phyloP scores from a whole-genome alignment of 2,329 filamentous ascomycete species.

The Cryphonectria nitschkei region DNA sequence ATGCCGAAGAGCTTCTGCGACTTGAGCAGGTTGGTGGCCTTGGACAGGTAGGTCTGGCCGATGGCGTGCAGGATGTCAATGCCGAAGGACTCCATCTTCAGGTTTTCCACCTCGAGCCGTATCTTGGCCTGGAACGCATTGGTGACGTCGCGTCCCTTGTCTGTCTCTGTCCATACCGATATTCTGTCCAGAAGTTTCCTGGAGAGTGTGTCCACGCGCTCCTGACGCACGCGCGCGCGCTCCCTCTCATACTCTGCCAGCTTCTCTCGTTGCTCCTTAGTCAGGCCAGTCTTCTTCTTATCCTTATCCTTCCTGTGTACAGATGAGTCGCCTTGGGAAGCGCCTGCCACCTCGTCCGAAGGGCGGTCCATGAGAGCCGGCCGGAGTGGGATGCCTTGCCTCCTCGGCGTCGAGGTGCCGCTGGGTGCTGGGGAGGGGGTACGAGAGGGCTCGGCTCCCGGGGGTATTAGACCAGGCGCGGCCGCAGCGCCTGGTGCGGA shows the following conservation, averaged over 20 bases:
- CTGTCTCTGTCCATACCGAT: conserved; percentile 95
- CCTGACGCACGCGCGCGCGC: conserved; percentile 76
- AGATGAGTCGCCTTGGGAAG: conserved; percentile 68
- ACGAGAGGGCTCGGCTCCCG: conserved; percentile 44
- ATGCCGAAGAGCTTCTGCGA: conserved; percentile 97
- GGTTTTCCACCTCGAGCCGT: conserved; percentile 89
- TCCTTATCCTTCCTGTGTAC: conserved; percentile 65
- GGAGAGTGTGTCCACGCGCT: conserved; percentile 82
- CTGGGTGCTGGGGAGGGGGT: conserved; percentile 47
- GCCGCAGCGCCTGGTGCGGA: conserved; percentile 32
- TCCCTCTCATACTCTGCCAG: conserved; percentile 87
- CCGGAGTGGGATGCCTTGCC: conserved; percentile 69
- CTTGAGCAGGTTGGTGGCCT: conserved; percentile 85
- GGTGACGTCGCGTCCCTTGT: conserved; percentile 85
- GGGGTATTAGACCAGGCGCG: conserved; percentile 40
- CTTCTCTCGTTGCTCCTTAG: conserved; percentile 92
- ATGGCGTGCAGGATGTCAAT: conserved; percentile 96
- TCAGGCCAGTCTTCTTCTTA: conserved; percentile 77
- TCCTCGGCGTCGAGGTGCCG: conserved; percentile 45
- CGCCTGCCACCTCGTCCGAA: conserved; percentile 76
- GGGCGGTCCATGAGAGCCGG: conserved; percentile 84
- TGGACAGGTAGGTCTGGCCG: conserved; percentile 85
- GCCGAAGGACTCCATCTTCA: conserved; percentile 99
- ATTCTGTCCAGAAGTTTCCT: conserved; percentile 88
- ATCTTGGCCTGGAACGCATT: conserved; percentile 92